A percentile compares a stretch with the other conserved stretches of the same genome.
Evolutionary conservation across 129 eudicot genomes (phyloP).

Genomic region (Pulicaria dysenterica): DNA sequence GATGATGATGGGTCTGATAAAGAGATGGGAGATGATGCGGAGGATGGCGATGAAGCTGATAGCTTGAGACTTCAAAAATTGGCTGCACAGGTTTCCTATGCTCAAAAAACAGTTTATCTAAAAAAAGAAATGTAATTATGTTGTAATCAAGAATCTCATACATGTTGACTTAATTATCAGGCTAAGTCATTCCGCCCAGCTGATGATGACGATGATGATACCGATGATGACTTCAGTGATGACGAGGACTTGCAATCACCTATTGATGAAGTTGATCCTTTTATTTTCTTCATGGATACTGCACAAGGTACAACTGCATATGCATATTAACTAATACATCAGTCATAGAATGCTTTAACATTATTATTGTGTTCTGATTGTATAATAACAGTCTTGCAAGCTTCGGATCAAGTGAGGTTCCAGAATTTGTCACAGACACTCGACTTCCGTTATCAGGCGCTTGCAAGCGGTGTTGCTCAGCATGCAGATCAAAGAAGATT

Average conservation of each 20-base stretch:
- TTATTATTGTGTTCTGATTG: background rate
- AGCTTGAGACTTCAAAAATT: constrained; percentile 63
- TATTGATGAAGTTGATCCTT: constrained; percentile 92
- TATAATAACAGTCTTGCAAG: constrained; percentile 69
- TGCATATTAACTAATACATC: background rate
- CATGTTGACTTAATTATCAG: constrained; percentile 41
- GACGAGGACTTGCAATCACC: constrained; percentile 94
- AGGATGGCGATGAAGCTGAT: constrained; percentile 85
- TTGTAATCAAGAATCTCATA: constrained; percentile 10
- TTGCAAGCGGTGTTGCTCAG: constrained; percentile 84
- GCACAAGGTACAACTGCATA: constrained; percentile 54
- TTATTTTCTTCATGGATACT: constrained; percentile 79
- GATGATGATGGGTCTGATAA: constrained; percentile 63
- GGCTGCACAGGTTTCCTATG: constrained; percentile 74
- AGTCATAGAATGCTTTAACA: background rate
- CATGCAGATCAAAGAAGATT: constrained; percentile 86
- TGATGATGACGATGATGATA: constrained; percentile 69
- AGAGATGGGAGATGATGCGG: constrained; percentile 91
- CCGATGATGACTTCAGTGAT: constrained; percentile 88
- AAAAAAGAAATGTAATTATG: constrained; percentile 9
- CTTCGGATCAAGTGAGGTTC: constrained; percentile 70
- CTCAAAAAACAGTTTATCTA: background rate
- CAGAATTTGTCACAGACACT: constrained; percentile 83
- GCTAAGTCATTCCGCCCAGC: constrained; percentile 72
- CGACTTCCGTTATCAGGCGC: constrained; percentile 77